Evolutionary conservation across 2,329 filamentous ascomycete species (phyloP).

Genomic region (Fusarium vanettenii): DNA sequence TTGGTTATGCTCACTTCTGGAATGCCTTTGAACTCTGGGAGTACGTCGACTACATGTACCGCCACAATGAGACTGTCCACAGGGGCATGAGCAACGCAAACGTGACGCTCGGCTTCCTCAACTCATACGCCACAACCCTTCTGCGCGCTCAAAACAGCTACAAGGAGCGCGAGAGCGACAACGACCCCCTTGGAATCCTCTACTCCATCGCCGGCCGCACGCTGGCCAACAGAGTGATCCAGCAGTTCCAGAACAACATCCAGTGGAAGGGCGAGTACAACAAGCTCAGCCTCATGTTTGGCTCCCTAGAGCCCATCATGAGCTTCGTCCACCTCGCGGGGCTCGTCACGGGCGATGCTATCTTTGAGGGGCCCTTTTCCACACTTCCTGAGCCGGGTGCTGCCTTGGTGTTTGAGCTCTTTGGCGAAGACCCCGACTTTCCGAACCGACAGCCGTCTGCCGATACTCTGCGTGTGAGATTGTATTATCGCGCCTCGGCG

Average conservation of each 20-base stretch:
- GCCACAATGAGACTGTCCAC: constrained; percentile 60
- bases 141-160: constrained; percentile 69
- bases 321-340: constrained; percentile 64
- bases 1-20: constrained; percentile 53
- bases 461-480: constrained; percentile 63
- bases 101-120: constrained; percentile 58
- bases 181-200: constrained; percentile 50
- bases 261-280: constrained; percentile 51
- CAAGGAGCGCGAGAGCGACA: constrained; percentile 60
- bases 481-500: constrained; percentile 65
- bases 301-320: constrained; percentile 65
- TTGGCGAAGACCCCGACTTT: constrained; percentile 44
- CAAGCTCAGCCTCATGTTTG: constrained; percentile 66
- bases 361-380: constrained; percentile 53
- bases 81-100: constrained; percentile 51
- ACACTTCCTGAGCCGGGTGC: constrained; percentile 75
- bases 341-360: constrained; percentile 62
- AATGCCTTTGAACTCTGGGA: constrained; percentile 67
- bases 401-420: constrained; percentile 78
- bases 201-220: constrained; percentile 66
- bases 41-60: constrained; percentile 64
- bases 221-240: constrained; percentile 58
- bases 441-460: constrained; percentile 41
- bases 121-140: constrained; percentile 73
- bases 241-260: constrained; percentile 57